phyloP scores from a whole-genome alignment of 2,329 filamentous ascomycete species.

The Aspergillus fischeri region DNA sequence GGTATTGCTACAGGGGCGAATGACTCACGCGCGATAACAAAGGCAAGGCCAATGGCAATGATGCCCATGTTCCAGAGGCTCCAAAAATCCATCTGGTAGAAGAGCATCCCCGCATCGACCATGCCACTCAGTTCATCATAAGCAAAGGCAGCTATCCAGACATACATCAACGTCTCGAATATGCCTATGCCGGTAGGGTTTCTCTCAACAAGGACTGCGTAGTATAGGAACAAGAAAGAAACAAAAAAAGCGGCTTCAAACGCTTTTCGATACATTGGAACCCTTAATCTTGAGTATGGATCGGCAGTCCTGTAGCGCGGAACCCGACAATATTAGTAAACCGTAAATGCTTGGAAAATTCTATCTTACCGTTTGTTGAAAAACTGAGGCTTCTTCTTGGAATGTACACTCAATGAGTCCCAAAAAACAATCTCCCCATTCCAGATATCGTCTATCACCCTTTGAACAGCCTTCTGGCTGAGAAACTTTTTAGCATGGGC shows the following conservation, averaged over 20 bases:
- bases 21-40: constrained; percentile 66
- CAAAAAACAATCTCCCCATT: constrained; percentile 83
- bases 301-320: constrained; percentile 54
- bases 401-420: constrained; percentile 69
- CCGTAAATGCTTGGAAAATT: neutral
- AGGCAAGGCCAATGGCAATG: constrained; percentile 67
- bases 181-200: constrained; percentile 62
- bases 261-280: constrained; percentile 78
- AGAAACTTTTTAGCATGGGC: constrained; percentile 81
- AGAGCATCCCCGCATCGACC: constrained; percentile 78
- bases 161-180: constrained; percentile 69
- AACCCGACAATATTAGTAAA: neutral
- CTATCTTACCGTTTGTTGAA: constrained; percentile 57
- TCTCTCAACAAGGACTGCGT: constrained; percentile 74
- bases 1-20: neutral
- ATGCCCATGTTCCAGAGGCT: constrained; percentile 70
- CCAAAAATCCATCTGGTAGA: constrained; percentile 82
- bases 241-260: constrained; percentile 81
- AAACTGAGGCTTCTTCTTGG: constrained; percentile 70
- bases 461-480: constrained; percentile 74
- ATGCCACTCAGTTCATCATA: constrained; percentile 86
- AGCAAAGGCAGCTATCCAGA: constrained; percentile 83
- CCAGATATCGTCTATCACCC: constrained; percentile 81
- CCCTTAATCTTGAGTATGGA: constrained; percentile 69
- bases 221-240: constrained; percentile 74